phyloP scores from a whole-genome alignment of 2,329 filamentous ascomycete genomes.

The Colletotrichum filicis region DNA sequence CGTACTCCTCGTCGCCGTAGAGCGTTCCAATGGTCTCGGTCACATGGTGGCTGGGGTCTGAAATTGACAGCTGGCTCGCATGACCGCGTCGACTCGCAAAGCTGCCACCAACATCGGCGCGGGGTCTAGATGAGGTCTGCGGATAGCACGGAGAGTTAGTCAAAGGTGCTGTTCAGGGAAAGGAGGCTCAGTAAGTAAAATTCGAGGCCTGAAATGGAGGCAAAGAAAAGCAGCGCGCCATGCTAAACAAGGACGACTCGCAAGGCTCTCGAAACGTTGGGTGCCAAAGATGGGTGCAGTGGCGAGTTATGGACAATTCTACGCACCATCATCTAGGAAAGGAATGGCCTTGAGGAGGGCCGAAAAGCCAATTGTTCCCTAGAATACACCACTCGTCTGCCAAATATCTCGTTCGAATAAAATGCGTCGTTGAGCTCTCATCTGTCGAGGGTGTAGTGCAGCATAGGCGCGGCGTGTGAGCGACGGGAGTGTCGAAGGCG shows the following conservation, averaged over 20 bases:
- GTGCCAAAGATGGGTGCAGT: not conserved
- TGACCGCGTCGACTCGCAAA: constrained; percentile 70
- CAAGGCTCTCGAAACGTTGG: not conserved
- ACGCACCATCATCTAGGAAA: constrained; percentile 63
- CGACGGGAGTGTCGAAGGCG: not conserved
- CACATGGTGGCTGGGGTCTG: constrained; percentile 92
- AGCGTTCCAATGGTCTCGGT: constrained; percentile 93
- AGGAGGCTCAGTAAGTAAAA: not conserved
- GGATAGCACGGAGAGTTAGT: constrained; percentile 37
- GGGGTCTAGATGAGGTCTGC: constrained; percentile 69
- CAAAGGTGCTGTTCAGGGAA: constrained; percentile 11
- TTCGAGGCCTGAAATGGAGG: not conserved
- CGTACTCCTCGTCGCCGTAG: constrained; percentile 82
- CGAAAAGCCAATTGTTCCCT: constrained; percentile 45
- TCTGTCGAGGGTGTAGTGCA: constrained; percentile 22
- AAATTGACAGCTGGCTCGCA: constrained; percentile 72
- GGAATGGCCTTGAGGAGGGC: constrained; percentile 50
- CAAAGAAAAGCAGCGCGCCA: not conserved
- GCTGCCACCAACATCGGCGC: constrained; percentile 64
- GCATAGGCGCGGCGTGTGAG: constrained; percentile 30
- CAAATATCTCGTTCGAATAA: constrained; percentile 31
- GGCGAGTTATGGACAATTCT: not conserved
- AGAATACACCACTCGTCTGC: constrained; percentile 31
- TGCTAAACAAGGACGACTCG: not conserved
- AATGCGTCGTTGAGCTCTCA: constrained; percentile 30